Conservation (phyloP, 2,329 filamentous ascomycete genomes). For the Colletotrichum ledebouriae region DNA sequence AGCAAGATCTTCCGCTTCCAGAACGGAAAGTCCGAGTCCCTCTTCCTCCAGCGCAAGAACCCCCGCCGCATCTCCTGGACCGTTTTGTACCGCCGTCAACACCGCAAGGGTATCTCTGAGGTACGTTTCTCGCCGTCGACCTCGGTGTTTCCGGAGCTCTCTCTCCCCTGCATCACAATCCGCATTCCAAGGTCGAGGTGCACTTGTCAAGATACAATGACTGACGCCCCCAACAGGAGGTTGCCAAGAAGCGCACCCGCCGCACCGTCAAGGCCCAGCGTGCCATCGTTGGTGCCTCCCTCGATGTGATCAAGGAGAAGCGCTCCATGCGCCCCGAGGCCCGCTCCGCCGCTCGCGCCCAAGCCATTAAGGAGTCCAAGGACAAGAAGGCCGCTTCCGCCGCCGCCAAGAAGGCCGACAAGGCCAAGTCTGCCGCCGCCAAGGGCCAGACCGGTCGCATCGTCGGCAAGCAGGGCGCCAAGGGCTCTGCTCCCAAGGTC, state of each 20-base stretch:
- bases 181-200: too few relatives aligned
- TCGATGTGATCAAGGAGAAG: constrained; percentile 99
- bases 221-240: constrained; percentile 80
- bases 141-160: too few relatives aligned
- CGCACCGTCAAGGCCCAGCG: constrained; percentile 98
- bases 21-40: constrained; percentile 99
- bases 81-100: constrained; percentile 96
- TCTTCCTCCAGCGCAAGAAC: constrained; percentile 99
- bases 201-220: constrained; percentile 11
- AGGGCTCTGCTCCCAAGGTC: constrained; percentile 89
- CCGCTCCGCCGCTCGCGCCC: constrained; percentile 87
- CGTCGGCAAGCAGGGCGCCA: constrained; percentile 96
- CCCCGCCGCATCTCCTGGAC: constrained; percentile 99
- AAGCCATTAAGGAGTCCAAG: constrained; percentile 97
- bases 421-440: constrained; percentile 91
- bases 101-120: constrained; percentile 99
- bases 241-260: constrained; percentile 99
- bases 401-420: constrained; percentile 98
- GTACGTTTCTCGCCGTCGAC: constrained; percentile 68
- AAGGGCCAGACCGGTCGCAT: constrained; percentile 86
- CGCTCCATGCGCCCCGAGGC: constrained; percentile 95
- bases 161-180: too few relatives aligned
- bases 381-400: constrained; percentile 93
- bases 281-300: constrained; percentile 98
- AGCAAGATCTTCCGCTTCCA: constrained; percentile 99